Conservation (phyloP, 495 filamentous ascomycete species). For the Oleoguttula mirabilis region DNA sequence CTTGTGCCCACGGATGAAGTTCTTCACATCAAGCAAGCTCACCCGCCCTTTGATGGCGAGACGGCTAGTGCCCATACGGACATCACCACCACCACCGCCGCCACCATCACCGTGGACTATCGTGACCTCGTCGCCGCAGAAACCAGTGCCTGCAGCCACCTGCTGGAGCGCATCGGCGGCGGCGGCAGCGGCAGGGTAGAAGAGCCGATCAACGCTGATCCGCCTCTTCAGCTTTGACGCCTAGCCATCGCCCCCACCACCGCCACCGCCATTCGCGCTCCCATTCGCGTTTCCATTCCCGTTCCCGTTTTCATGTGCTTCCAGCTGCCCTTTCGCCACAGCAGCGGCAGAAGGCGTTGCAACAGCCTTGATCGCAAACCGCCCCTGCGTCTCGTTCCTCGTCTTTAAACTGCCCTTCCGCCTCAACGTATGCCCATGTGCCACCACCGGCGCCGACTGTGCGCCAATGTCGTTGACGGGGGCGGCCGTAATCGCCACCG, state of each 20-base stretch:
- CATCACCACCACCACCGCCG: too few relatives aligned
- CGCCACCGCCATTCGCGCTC: background rate
- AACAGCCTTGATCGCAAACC: background rate
- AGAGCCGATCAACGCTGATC: background rate
- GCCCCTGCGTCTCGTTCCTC: slow-evolving; percentile 21
- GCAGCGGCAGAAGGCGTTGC: background rate
- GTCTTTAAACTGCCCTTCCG: slow-evolving; percentile 23
- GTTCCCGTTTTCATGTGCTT: background rate
- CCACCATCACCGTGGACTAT: too few relatives aligned
- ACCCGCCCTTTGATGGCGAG: too few relatives aligned
- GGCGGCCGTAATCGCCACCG: background rate
- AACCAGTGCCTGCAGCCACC: too few relatives aligned
- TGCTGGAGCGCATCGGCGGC: too few relatives aligned
- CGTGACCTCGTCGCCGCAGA: too few relatives aligned
- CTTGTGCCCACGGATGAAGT: too few relatives aligned
- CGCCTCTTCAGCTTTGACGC: background rate
- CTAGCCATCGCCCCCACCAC: background rate
- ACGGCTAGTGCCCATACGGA: too few relatives aligned
- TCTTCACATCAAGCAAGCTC: too few relatives aligned
- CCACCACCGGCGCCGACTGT: background rate
- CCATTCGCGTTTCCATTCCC: background rate
- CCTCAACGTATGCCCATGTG: slow-evolving; percentile 19
- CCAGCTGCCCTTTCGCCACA: too few relatives aligned
- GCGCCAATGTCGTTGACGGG: background rate
- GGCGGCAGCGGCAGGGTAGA: too few relatives aligned